Base-by-base conservation (phyloP, 805 yeast species). In the Yamadazyma akitaensis region DNA sequence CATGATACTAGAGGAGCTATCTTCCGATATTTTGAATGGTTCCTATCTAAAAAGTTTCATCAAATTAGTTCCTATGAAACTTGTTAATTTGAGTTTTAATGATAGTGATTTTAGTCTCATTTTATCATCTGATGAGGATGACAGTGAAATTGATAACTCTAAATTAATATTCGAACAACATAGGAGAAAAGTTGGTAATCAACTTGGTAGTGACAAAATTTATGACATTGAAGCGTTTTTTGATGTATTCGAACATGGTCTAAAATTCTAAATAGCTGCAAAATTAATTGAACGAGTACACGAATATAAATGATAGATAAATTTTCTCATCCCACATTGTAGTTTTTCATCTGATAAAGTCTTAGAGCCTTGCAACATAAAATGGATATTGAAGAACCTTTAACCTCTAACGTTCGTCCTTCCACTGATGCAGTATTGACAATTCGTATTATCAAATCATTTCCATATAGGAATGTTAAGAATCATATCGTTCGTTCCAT, bases 401-500 rank as follows among this genome's bases (percentile, higher is more conserved):
- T 89, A 46, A 88, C 96, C 0, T 85, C 95, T 1, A 81, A 82
- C 14, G 84, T 81, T 11, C 79, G 88, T 49, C 96, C 94, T 12
- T 77, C 76, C 21, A 72, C 82, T 3, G 83, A 81, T 60, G 83
- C 96, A 0, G 80, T 89, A 12, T 65, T 94, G 36, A 94, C 99
- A 0, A 76, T 94, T 5, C 79, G 99, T 48, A 79, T 94, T 18
- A 80, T 94, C 59, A 92, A 92, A 62, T 89, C 97, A 1, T 94
- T 94, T 63, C 92, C 94, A 19, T 88, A 86, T 67, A 77, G 97
- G 68, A 90, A 92, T 57, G 91, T 88, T 42, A 84, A 83, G 61
- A 89, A 88, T 61, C 70, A 84, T 50, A 79, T 91, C 8, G 65
- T 90, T 39, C 79, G 75, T 24, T 78, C 84, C 53, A 75, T 89